A percentile compares a stretch with the other conserved stretches of the same genome.
Conservation (phyloP, 164 flowering plant genomes). For the Protea cynaroides region DNA sequence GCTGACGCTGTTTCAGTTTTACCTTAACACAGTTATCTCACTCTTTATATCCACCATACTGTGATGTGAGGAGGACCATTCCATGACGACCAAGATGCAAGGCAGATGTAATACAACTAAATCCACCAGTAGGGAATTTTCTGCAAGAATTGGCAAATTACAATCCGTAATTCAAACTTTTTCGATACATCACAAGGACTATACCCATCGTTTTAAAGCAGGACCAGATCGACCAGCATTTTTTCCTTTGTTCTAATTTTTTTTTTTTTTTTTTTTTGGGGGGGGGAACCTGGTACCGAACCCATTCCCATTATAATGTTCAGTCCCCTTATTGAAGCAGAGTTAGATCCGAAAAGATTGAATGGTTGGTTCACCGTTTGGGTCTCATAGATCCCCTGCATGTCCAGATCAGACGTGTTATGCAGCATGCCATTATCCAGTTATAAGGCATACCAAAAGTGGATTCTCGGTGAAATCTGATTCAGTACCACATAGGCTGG, state of each 20-base stretch:
- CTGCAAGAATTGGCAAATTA: not conserved
- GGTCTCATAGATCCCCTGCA: too few relatives aligned
- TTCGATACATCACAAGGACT: not conserved
- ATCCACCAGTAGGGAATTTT: not conserved
- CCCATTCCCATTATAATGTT: too few relatives aligned
- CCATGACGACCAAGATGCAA: not conserved
- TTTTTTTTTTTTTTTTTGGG: too few relatives aligned
- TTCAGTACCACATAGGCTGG: too few relatives aligned
- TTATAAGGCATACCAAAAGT: too few relatives aligned
- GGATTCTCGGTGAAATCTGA: too few relatives aligned
- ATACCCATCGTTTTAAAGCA: not conserved
- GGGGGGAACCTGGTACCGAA: too few relatives aligned
- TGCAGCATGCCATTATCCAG: too few relatives aligned
- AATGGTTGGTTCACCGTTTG: constrained; percentile 20
- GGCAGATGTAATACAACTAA: not conserved
- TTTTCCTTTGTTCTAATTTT: too few relatives aligned
- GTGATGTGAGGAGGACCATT: not conserved
- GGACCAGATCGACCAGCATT: too few relatives aligned
- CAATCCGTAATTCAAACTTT: not conserved
- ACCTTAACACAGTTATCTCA: not conserved
- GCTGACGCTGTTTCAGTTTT: not conserved
- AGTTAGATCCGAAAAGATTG: not conserved
- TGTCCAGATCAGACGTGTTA: too few relatives aligned
- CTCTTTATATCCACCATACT: not conserved
- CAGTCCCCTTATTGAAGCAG: too few relatives aligned